phyloP scores from a whole-genome alignment of 148 eudicot genomes.

The Arctostaphylos glauca region DNA sequence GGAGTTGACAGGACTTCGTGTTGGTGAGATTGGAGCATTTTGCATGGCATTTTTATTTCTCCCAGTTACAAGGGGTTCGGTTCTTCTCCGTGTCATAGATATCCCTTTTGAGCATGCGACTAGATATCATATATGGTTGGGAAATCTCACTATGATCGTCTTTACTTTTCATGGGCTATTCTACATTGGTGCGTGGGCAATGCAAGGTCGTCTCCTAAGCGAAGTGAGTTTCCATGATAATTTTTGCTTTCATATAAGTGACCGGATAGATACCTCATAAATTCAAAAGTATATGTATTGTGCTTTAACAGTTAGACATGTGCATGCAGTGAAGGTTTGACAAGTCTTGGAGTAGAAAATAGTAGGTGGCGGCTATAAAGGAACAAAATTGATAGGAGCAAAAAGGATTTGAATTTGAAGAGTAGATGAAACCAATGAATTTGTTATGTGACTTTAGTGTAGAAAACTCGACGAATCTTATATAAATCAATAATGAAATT shows the following conservation, averaged over 20 bases:
- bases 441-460: not conserved
- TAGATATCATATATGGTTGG: constrained; percentile 89
- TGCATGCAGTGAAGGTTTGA: too few relatives aligned
- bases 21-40: constrained; percentile 61
- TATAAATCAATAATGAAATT: not conserved
- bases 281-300: not conserved
- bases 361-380: too few relatives aligned
- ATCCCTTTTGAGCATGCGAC: constrained; percentile 89
- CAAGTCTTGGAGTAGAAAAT: not conserved
- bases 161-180: constrained; percentile 79
- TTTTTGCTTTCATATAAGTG: not conserved
- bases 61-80: constrained; percentile 78
- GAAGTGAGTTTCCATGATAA: constrained; percentile 38
- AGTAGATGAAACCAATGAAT: not conserved
- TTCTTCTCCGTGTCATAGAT: constrained; percentile 64
- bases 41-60: constrained; percentile 78
- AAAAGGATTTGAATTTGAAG: not conserved
- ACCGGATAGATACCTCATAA: not conserved
- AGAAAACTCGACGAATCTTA: not conserved
- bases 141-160: constrained; percentile 71
- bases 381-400: not conserved
- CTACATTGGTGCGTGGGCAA: constrained; percentile 54
- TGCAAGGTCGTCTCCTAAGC: constrained; percentile 46
- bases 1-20: constrained; percentile 43
- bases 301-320: too few relatives aligned